Percentiles rank a stretch among this genome's conserved stretches.
These are phyloP conservation scores for Flaveria sonorensis DNA, from an alignment of 129 eudicot species.

Conservation along the genomic window DNA sequence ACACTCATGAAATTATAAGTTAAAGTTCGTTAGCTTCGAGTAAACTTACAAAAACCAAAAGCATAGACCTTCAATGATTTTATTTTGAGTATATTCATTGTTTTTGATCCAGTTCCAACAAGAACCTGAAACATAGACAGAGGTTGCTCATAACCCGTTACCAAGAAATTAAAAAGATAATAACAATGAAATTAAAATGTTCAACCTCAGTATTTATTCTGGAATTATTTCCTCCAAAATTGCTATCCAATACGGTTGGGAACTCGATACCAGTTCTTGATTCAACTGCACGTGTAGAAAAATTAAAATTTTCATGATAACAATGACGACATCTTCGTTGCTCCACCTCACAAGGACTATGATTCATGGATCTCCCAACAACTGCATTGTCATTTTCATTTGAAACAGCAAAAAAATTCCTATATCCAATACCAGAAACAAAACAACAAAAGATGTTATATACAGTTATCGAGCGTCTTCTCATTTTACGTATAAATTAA, in stretches of 20 bases:
- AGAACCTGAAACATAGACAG: constrained; percentile 61
- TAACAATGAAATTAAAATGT: constrained; percentile 8
- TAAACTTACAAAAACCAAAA: constrained; percentile 86
- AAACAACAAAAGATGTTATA: neutral
- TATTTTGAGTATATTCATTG: constrained; percentile 72
- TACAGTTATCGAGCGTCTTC: neutral
- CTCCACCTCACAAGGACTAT: constrained; percentile 61
- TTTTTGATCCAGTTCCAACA: constrained; percentile 97
- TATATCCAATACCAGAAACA: constrained; percentile 41
- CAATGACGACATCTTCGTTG: constrained; percentile 47
- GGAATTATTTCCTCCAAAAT: constrained; percentile 52
- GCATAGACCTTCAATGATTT: constrained; percentile 91
- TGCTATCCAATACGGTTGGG: constrained; percentile 64
- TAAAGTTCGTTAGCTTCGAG: constrained; percentile 3
- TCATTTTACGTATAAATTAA: constrained; percentile 2
- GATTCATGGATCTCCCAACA: constrained; percentile 46
- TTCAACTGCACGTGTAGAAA: constrained; percentile 57
- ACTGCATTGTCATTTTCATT: constrained; percentile 39
- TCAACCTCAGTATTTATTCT: constrained; percentile 72
- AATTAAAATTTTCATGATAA: constrained; percentile 29
- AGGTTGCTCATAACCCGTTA: neutral
- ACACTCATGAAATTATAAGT: neutral
- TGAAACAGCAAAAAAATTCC: constrained; percentile 55
- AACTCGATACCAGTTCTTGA: constrained; percentile 89
- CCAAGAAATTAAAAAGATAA: constrained; percentile 7